Conservation (phyloP, 768 basidiomycete genomes). For the Lentinula aciculospora region DNA sequence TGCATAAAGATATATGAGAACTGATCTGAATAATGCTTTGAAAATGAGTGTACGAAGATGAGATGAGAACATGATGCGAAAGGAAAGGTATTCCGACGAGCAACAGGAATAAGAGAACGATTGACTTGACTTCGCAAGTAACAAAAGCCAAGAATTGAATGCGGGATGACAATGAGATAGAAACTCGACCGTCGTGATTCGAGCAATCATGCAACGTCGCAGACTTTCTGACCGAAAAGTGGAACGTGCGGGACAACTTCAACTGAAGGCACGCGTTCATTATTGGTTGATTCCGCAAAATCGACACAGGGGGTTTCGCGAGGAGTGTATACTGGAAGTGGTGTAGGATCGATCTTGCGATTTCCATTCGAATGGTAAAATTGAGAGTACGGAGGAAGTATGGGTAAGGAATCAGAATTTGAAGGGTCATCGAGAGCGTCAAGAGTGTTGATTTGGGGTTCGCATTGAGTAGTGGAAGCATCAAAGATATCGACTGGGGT, state of each 20-base stretch:
- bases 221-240: neutral
- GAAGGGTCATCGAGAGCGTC: neutral
- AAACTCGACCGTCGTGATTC: neutral
- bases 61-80: neutral
- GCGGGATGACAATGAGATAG: neutral
- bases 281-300: neutral
- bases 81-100: neutral
- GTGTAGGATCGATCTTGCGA: slow-evolving; percentile 63
- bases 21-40: neutral
- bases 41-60: neutral
- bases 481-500: neutral
- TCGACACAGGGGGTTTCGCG: neutral
- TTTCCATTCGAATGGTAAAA: slow-evolving; percentile 73
- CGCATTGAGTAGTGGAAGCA: neutral
- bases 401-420: slow-evolving; percentile 7
- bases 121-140: too few relatives aligned
- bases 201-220: neutral
- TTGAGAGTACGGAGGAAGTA: slow-evolving; percentile 73
- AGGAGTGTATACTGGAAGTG: slow-evolving; percentile 62
- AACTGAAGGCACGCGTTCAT: neutral
- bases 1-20: neutral
- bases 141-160: too few relatives aligned
- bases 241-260: neutral
- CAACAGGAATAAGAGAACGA: neutral
- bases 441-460: neutral